Evolutionary conservation across 495 filamentous ascomycete species (phyloP).

Genomic region (Aspergillus coremiiformis): DNA sequence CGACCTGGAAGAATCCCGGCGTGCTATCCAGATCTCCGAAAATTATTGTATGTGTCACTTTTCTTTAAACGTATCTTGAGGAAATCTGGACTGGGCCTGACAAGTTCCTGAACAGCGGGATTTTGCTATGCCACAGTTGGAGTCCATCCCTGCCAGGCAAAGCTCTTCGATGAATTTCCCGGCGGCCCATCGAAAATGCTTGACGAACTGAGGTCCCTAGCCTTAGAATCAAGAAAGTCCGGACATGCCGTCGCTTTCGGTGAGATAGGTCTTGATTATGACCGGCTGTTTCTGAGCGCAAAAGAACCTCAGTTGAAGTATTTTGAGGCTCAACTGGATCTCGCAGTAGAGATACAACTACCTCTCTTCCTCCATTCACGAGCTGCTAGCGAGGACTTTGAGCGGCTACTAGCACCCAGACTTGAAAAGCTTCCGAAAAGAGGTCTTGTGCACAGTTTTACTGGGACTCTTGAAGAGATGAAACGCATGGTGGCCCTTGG

Average conservation of each 20-base stretch:
- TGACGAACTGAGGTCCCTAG: conserved; percentile 52
- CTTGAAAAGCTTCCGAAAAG: conserved; percentile 54
- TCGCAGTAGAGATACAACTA: conserved; percentile 70
- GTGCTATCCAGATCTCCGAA: conserved; percentile 65
- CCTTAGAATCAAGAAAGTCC: conserved; percentile 33
- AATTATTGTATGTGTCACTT: conserved; percentile 54
- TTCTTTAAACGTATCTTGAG: not conserved
- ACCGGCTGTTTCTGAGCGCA: conserved; percentile 70
- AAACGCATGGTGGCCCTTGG: conserved; percentile 62
- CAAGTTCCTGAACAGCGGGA: conserved; percentile 46
- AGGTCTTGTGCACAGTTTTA: conserved; percentile 87
- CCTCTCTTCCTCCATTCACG: conserved; percentile 88
- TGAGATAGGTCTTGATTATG: conserved; percentile 94
- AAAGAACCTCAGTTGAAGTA: conserved; percentile 75
- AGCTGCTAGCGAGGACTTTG: conserved; percentile 77
- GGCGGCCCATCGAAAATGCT: conserved; percentile 51
- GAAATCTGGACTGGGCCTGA: not conserved
- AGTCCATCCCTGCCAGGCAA: conserved; percentile 80
- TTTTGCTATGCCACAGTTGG: conserved; percentile 83
- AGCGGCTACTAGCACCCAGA: conserved; percentile 48
- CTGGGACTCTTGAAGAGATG: conserved; percentile 80
- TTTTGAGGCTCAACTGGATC: conserved; percentile 70
- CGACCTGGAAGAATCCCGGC: conserved; percentile 65
- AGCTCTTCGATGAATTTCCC: conserved; percentile 56
- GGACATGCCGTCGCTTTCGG: conserved; percentile 73